Conservation (phyloP, 495 filamentous ascomycete species). For the Aspergillus campestris region DNA sequence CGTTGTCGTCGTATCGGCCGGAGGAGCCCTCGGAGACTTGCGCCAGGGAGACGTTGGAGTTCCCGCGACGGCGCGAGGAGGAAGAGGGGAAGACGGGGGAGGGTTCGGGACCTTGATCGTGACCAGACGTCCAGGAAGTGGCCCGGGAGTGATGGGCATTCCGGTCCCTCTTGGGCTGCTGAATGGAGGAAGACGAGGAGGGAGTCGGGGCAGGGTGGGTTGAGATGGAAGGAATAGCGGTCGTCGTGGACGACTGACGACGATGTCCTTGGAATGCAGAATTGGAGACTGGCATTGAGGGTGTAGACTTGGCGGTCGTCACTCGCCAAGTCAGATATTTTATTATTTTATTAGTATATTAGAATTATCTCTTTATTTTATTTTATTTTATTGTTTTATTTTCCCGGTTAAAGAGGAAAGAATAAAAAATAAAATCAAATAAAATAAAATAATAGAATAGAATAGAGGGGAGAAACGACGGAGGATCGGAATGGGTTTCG, state of each 20-base stretch:
- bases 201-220: slow-evolving; percentile 7
- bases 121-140: slow-evolving; percentile 35
- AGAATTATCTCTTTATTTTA: too few species aligned
- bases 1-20: slow-evolving; percentile 17
- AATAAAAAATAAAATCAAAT: background rate
- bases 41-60: slow-evolving; percentile 31
- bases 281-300: slow-evolving; percentile 13
- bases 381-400: too few species aligned
- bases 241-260: slow-evolving; percentile 8
- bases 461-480: background rate
- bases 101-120: slow-evolving; percentile 24
- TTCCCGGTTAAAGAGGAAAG: too few species aligned
- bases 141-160: slow-evolving; percentile 35
- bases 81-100: slow-evolving; percentile 14
- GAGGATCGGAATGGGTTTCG: too few species aligned
- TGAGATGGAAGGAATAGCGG: slow-evolving; percentile 1
- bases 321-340: too few species aligned
- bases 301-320: background rate
- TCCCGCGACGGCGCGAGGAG: slow-evolving; percentile 28
- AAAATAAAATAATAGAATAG: background rate
- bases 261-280: slow-evolving; percentile 8
- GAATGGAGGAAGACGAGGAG: slow-evolving; percentile 3
- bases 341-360: too few species aligned
- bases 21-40: slow-evolving; percentile 30
- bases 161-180: slow-evolving; percentile 6